These are phyloP conservation scores for Camelina sativa DNA, from an alignment of 345 rosid species.

Conservation along the genomic window DNA sequence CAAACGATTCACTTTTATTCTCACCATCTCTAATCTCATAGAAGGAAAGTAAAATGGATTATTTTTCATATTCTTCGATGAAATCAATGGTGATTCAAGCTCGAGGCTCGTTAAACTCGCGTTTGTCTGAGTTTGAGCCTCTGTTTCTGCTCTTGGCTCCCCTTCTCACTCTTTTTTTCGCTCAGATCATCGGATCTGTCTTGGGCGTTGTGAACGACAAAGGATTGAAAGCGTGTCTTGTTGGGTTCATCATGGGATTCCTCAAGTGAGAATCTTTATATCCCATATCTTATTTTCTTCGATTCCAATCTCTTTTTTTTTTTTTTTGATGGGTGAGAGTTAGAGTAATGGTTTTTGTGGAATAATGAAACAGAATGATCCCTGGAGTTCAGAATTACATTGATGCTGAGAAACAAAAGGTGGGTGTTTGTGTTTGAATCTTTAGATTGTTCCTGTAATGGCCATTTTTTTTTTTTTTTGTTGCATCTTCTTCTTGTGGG, in stretches of 20 bases:
- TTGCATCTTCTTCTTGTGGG: neutral
- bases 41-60: slow-evolving; percentile 37
- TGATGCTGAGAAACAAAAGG: slow-evolving; percentile 97
- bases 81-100: slow-evolving; percentile 42
- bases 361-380: slow-evolving; percentile 56
- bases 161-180: slow-evolving; percentile 62
- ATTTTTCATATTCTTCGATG: slow-evolving; percentile 37
- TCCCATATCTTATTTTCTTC: neutral
- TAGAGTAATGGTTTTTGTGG: slow-evolving; percentile 5
- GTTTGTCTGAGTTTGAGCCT: slow-evolving; percentile 74
- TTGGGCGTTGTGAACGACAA: slow-evolving; percentile 56
- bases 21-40: neutral
- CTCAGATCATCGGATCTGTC: slow-evolving; percentile 57
- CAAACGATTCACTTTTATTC: slow-evolving; percentile 11
- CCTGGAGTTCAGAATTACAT: slow-evolving; percentile 83
- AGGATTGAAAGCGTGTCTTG: slow-evolving; percentile 61
- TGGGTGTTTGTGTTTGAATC: slow-evolving; percentile 41
- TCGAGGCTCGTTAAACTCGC: slow-evolving; percentile 63
- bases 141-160: slow-evolving; percentile 66
- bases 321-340: too few relatives aligned
- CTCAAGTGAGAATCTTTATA: slow-evolving; percentile 57
- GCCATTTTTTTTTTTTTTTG: neutral
- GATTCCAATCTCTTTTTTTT: neutral
- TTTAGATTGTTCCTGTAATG: slow-evolving; percentile 14
- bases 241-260: slow-evolving; percentile 58